Base-by-base conservation (phyloP, 106 monocot genomes). In the Dactylorhiza incarnata region DNA sequence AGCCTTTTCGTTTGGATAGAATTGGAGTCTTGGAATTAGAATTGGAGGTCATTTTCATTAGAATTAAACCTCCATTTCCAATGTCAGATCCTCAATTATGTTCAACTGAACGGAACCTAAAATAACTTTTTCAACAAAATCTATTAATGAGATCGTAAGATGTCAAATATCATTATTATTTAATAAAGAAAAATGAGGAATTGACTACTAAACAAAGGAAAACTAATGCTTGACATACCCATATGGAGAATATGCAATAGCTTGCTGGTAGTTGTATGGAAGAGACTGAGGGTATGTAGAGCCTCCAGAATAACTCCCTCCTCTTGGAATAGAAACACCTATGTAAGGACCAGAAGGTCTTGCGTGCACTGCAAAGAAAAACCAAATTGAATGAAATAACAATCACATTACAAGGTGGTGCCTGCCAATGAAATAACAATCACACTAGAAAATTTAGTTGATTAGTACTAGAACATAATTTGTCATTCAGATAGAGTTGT, bases 221-320 rank as follows among this genome's bases (percentile, higher is more conserved):
- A 4, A 50, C 49, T 44, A 44, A 78, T 2, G 69, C 45, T 69
- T 7, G 72, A 80, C 85, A 77, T 76, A 88, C 88, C 84, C 85
- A 67, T 85, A 83, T 23, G 85, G 79, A 54, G 83, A 74, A 82
- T 87, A 87, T 77, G 79, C 49, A 75, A 87, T 54, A 7, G 83
- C 77, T 80, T 91, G 87, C 48, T 85, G 85, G 74, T 91, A 87
- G 74, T 71, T 78, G 68, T 83, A 87, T 13, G 85, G 83, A 77
- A 82, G 49, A 14, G 74, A 63, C 70, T 83, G 87, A 45, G 82
- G 77, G 74, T 87, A 78, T 43, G 75, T 50, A 8, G 90, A 81
- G 74, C 78, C 83, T 83, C 87, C 85, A 77, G 78, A 44, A 75
- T 79, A 87, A 66, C 80, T 52, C 26, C 82, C 85, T 20, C 82